Base-by-base conservation (phyloP, 164 flowering plant genomes). In the Macadamia integrifolia region DNA sequence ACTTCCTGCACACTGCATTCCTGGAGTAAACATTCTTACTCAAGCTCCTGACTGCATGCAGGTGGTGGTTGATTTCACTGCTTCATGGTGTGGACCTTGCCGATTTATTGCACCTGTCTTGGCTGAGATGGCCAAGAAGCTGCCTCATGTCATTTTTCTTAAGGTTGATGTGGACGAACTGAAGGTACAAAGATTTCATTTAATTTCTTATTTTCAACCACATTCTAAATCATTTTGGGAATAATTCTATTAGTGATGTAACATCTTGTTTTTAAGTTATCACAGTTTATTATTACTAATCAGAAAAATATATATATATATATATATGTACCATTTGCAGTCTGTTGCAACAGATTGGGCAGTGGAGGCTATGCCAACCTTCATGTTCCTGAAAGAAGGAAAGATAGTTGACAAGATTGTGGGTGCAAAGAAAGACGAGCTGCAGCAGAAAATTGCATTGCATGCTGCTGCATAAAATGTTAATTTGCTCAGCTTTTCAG, bases 21-120 rank as follows among this genome's bases (percentile, higher is more conserved):
- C 3, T 35, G 40, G 40, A 35, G 40, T 23, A 0, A 23, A 15
- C 17, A 18, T 6, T 35, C 13, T 5, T 64, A 6, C 15, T 28
- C 5, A 66, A 35, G 64, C 15, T 56, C 60, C 23, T 42, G 35
- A 40, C 55, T 59, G 42, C 17, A 31, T 0, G 35, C 71, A 91
- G 97, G 79, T 88, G 28, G 97, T 91, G 78, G 85, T 91, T 52
- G 96, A 91, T 71, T 91, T 91, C 77, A 89, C 93, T 53, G 97
- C 97, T 72, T 76, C 93, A 57, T 89, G 97, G 96, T 89, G 95
- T 44, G 82, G 80, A 3, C 96, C 97, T 0, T 91, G 97, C 79
- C 85, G 85, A 14, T 32, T 86, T 61, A 91, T 91, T 50, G 68
- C 84, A 3, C 97, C 96, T 6, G 23, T 88, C 66, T 55, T 91